These are phyloP conservation scores for Chalciporus sp. DNA, from an alignment of 1,284 basidiomycete genomes.

Conservation along the genomic window DNA sequence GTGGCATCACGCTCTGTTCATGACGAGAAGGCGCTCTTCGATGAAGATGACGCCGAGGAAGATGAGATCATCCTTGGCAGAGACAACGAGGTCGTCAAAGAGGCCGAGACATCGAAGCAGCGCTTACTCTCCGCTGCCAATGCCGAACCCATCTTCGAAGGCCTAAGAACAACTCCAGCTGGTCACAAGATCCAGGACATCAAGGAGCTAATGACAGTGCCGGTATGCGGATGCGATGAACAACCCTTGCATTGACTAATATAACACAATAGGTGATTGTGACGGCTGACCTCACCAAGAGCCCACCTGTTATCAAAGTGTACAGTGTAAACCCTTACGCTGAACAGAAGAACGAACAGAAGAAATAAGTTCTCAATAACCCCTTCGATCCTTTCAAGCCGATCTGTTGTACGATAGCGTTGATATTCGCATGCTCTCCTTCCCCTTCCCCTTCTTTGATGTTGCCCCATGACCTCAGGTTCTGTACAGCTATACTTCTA, in stretches of 20 bases:
- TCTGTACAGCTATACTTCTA: conserved; percentile 37
- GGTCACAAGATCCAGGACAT: conserved; percentile 95
- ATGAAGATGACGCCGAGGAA: conserved; percentile 79
- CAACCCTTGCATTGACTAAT: conserved; percentile 7
- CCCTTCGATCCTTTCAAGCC: conserved; percentile 3
- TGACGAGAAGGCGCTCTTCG: conserved; percentile 87
- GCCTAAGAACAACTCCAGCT: conserved; percentile 65
- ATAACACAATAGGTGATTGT: conserved; percentile 72
- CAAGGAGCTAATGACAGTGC: conserved; percentile 86
- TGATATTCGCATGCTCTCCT: conserved; percentile 36
- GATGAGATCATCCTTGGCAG: conserved; percentile 81
- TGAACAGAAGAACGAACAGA: conserved; percentile 39
- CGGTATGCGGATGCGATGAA: conserved; percentile 55
- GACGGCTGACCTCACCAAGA: conserved; percentile 91
- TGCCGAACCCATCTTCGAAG: conserved; percentile 76
- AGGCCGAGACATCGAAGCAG: conserved; percentile 71
- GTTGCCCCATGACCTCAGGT: conserved; percentile 34
- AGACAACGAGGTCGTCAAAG: conserved; percentile 44
- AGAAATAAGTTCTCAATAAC: conserved; percentile 34
- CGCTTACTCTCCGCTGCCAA: conserved; percentile 75
- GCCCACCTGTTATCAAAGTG: conserved; percentile 92
- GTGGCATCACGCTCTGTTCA: conserved; percentile 77
- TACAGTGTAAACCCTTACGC: conserved; percentile 88
- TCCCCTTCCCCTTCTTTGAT: conserved; percentile 31
- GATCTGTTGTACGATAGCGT: conserved; percentile 34